These are phyloP conservation scores for Pinus tabuliformis DNA, from an alignment of 75 land plant species.

Conservation along the genomic window DNA sequence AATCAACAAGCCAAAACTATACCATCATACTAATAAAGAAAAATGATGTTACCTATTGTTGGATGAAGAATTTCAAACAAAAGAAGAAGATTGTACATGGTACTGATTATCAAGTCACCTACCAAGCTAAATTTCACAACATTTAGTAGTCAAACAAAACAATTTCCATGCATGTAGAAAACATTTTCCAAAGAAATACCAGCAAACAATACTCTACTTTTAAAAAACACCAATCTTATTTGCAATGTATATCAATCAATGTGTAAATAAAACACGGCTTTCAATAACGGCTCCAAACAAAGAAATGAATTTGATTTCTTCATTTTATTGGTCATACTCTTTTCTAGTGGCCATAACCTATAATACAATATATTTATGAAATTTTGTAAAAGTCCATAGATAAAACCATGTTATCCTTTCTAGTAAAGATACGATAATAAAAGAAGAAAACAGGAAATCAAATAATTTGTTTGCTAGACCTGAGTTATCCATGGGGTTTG, in stretches of 20 bases:
- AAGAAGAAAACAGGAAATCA: neutral
- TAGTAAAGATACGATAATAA: neutral
- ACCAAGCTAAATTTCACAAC: too few species aligned
- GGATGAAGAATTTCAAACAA: too few species aligned
- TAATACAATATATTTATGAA: neutral
- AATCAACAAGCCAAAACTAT: too few species aligned
- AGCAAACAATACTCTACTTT: too few species aligned
- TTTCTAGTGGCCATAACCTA: constrained; percentile 1
- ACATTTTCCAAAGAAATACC: too few species aligned
- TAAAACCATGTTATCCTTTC: neutral
- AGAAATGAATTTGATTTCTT: too few species aligned
- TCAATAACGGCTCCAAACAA: neutral
- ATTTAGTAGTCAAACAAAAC: too few species aligned
- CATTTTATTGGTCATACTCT: neutral
- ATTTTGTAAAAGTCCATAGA: neutral
- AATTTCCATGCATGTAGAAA: too few species aligned
- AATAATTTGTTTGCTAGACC: constrained; percentile 30
- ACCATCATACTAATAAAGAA: too few species aligned
- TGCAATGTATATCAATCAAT: neutral
- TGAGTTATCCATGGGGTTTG: constrained; percentile 80
- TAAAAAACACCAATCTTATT: neutral
- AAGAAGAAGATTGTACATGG: too few species aligned
- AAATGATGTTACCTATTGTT: too few species aligned
- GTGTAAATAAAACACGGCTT: neutral
- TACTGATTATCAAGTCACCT: too few species aligned